These are phyloP conservation scores for Colletotrichum sp. DNA, from an alignment of 2,329 filamentous ascomycete species.

Conservation along the genomic window DNA sequence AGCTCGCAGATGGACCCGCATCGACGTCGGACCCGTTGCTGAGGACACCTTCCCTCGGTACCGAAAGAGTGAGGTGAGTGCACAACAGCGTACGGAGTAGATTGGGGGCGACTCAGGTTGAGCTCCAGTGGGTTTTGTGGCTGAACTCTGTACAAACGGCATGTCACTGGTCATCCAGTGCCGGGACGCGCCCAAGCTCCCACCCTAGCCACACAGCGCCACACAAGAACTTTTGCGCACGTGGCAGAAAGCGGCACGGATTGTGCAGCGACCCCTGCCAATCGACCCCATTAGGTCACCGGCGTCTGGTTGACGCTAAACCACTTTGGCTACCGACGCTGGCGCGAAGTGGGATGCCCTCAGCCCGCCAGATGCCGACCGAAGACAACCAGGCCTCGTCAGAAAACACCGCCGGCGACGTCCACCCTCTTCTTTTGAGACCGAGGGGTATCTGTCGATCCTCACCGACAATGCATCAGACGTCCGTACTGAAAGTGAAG, in stretches of 20 bases:
- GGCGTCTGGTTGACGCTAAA: slow-evolving; percentile 11
- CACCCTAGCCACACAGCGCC: not conserved
- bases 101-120: not conserved
- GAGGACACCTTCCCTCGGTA: slow-evolving; percentile 13
- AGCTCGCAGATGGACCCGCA: not conserved
- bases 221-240: not conserved
- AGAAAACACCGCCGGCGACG: not conserved
- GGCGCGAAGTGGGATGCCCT: slow-evolving; percentile 8
- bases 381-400: not conserved
- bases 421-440: not conserved
- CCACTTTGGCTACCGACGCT: slow-evolving; percentile 18
- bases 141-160: not conserved
- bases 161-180: not conserved
- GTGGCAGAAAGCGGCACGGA: not conserved
- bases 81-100: not conserved
- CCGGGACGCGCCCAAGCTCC: not conserved
- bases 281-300: slow-evolving; percentile 12
- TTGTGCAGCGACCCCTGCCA: not conserved
- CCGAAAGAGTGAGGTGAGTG: not conserved
- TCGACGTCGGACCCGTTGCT: slow-evolving; percentile 1
- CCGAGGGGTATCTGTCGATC: not conserved
- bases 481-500: not conserved
- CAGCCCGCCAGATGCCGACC: not conserved
- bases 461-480: not conserved
- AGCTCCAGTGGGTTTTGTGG: not conserved